These are phyloP conservation scores for Euphrasia arctica DNA, from an alignment of 305 asterid species.

Conservation along the genomic window DNA sequence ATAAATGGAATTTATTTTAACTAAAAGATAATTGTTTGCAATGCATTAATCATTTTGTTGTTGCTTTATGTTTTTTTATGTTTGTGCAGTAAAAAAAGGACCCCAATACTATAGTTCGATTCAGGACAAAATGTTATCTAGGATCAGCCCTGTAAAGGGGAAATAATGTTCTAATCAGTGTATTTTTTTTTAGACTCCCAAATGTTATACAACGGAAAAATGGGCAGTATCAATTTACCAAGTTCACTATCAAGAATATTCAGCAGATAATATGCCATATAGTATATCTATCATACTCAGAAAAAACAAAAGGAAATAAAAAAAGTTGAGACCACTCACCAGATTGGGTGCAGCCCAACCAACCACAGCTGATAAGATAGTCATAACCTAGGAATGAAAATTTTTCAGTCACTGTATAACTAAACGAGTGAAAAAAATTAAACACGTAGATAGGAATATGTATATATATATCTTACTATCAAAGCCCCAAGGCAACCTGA, in stretches of 20 bases:
- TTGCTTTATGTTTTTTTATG: no score
- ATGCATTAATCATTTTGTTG: no score
- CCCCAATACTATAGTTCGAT: no score
- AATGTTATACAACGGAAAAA: background rate
- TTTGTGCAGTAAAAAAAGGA: no score
- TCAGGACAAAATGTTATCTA: no score
- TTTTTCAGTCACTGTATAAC: conserved; percentile 19
- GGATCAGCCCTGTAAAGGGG: background rate
- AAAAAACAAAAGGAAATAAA: no score
- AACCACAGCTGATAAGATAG: conserved; percentile 83
- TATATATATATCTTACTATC: conserved; percentile 51
- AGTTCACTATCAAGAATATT: background rate
- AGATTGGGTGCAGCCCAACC: conserved; percentile 98
- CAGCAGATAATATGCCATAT: background rate
- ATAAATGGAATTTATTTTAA: no score
- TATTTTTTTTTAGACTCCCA: background rate
- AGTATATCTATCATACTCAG: background rate
- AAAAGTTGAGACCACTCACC: conserved; percentile 34
- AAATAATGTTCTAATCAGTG: background rate
- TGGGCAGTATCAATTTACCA: background rate
- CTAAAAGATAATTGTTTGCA: no score
- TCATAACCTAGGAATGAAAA: conserved; percentile 64
- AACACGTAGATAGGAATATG: conserved; percentile 12
- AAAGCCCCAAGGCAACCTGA: conserved; percentile 93
- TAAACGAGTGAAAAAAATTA: conserved; percentile 7